These are phyloP conservation scores for Agrocybe pediades DNA, from an alignment of 768 basidiomycete species.

Conservation along the genomic window DNA sequence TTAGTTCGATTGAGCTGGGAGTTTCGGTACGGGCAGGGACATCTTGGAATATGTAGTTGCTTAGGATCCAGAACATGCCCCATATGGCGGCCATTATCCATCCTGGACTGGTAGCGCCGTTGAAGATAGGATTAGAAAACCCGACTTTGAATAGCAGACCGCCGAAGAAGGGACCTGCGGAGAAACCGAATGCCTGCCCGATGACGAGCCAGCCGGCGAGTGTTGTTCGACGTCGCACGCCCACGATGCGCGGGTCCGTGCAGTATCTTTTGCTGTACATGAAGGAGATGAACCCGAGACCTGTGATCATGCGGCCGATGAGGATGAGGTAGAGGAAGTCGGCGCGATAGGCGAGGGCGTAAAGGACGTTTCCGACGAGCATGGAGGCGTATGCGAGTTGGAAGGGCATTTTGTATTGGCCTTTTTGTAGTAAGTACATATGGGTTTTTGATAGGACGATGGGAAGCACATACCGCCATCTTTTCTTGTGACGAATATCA, in stretches of 20 bases:
- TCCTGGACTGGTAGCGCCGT: slow-evolving; percentile 67
- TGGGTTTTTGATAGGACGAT: not conserved
- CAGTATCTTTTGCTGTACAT: slow-evolving; percentile 75
- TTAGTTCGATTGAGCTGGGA: slow-evolving; percentile 39
- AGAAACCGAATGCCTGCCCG: slow-evolving; percentile 64
- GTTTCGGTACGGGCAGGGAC: slow-evolving; percentile 23
- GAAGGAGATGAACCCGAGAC: slow-evolving; percentile 61
- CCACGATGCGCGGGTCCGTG: slow-evolving; percentile 69
- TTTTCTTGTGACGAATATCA: slow-evolving; percentile 55
- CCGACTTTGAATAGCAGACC: slow-evolving; percentile 65
- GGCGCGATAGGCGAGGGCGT: slow-evolving; percentile 60
- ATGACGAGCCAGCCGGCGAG: slow-evolving; percentile 65
- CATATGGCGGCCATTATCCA: slow-evolving; percentile 64
- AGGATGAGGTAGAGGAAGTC: slow-evolving; percentile 70
- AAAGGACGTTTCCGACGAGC: slow-evolving; percentile 58
- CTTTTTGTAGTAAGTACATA: slow-evolving; percentile 29
- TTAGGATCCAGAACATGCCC: slow-evolving; percentile 49
- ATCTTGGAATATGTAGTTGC: slow-evolving; percentile 40
- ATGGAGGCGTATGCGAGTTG: slow-evolving; percentile 54
- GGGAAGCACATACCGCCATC: slow-evolving; percentile 49
- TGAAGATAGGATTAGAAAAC: slow-evolving; percentile 57
- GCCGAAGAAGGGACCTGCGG: slow-evolving; percentile 63
- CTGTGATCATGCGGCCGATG: slow-evolving; percentile 66
- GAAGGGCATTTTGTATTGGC: slow-evolving; percentile 55
- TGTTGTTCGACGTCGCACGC: slow-evolving; percentile 60